Conservation (phyloP, 1,139 yeast genomes). For the Pichia sp. region DNA sequence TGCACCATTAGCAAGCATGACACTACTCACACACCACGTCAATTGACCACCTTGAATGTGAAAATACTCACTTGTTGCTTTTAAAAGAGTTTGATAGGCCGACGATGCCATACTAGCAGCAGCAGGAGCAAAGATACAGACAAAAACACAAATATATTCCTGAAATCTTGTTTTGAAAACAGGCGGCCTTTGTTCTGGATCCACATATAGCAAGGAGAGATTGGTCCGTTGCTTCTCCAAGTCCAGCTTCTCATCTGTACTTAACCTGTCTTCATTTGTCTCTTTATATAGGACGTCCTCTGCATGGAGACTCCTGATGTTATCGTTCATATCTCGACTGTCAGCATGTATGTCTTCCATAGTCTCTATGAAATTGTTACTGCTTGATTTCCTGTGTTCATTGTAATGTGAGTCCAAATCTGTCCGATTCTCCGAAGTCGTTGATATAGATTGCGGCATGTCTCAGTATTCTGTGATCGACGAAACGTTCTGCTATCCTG, state of each 20-base stretch:
- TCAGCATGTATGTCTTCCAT: too few relatives aligned
- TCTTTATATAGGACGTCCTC: too few relatives aligned
- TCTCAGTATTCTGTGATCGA: not conserved
- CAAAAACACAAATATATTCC: constrained; percentile 27
- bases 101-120: constrained; percentile 33
- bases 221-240: constrained; percentile 13
- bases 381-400: too few relatives aligned
- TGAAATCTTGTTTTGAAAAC: constrained; percentile 22
- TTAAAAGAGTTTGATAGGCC: constrained; percentile 30
- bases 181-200: constrained; percentile 28
- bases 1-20: constrained; percentile 36
- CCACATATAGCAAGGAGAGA: constrained; percentile 11
- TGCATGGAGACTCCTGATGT: too few relatives aligned
- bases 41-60: constrained; percentile 32
- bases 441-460: not conserved
- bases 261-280: too few relatives aligned
- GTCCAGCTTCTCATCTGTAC: not conserved
- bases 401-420: too few relatives aligned
- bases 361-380: too few relatives aligned
- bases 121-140: constrained; percentile 34
- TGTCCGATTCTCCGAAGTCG: not conserved
- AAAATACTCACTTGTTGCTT: constrained; percentile 29
- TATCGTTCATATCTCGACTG: too few relatives aligned
- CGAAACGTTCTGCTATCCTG: not conserved
- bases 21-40: constrained; percentile 36